Base-by-base conservation (phyloP, 305 asterid species). In the Andrographis paniculata region DNA sequence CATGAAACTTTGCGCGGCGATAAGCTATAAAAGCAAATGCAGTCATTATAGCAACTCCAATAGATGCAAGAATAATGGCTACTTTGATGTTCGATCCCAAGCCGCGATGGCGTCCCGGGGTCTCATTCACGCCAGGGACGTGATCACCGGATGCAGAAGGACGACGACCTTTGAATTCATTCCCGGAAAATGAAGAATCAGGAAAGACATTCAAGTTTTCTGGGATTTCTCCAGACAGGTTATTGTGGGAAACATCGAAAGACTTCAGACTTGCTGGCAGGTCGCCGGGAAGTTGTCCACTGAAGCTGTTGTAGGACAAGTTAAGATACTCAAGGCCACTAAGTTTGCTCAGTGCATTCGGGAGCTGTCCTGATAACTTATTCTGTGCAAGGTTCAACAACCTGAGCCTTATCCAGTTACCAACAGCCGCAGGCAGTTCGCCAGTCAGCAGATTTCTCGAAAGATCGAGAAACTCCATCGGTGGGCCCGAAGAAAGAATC, bases 381-480 rank as follows among this genome's bases (percentile, higher is more conserved):
- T 89, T 89, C 46, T 62, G 65, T 20, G 95, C 77, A 31, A 89
- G 86, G 69, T 80, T 82, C 61, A 89, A 68, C 65, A 70, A 46
- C 60, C 62, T 75, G 52, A 89, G 91, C 74, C 89, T 74, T 50
- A 75, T 82, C 62, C 75, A 72, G 64, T 80, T 82, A 56, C 91
- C 91, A 36, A 89, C 64, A 60, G 69, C 82, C 13, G 86, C 56
- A 52, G 93, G 73, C 55, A 89, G 66, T 59, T 61, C 73, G 41
- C 98, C 93, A 5, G 67, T 58, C 69, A 89, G 73, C 47, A 60
- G 64, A 71, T 89, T 89, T 40, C 68, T 59, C 14, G 98, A 89
- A 62, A 89, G 81, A 78, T 89, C 98, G 27, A 89, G 72, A 55
- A 71, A 80, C 67, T 89, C 91, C 72, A 85, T 57, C 9, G 67